Base-by-base conservation (phyloP, 1,284 basidiomycete genomes). In the Ustilago bromivora region DNA sequence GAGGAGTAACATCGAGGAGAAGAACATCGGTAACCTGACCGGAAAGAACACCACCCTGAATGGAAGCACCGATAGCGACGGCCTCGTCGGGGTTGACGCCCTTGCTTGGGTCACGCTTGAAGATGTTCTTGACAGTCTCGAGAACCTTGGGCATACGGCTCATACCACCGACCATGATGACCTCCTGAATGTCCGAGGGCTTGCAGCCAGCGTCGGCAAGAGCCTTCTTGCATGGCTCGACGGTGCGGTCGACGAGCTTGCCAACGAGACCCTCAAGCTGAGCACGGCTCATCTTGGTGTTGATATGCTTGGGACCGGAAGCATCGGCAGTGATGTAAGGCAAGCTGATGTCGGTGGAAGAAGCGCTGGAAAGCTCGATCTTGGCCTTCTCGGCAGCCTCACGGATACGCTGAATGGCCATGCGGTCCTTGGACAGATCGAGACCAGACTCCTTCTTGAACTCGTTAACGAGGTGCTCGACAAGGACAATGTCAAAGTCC, bases 371-470 rank as follows among this genome's bases (percentile, higher is more conserved):
- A 28, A 98, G 89, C 87, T 98, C 96, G 70, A 97, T 97, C 91
- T 99, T 99, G 80, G 96, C 96, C 90, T 98, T 98, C 90, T 98
- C 96, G 34, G 96, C 95, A 34, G 96, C 96, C 88, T 98, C 96
- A 86, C 96, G 94, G 82, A 99, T 94, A 88, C 96, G 95, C 88
- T 98, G 96, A 82, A 99, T 94, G n/a, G 96, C 95, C 92, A 98
- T 97, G 65, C 92, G 91, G 87, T 99, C 96, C 79, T 90, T 89
- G 81, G 89, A 89, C 54, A 98, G 91, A 86, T 95, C 92, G 77
- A 93, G 89, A 60, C 94, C 93, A 8, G 89, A 89, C 87, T 96
- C 92, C 89, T 96, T 96, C 91, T 98, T 94, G 92, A 98, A 98
- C 87, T 95, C 93, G 72, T 90, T 89, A 61, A 98, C 88, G 85